Evolutionary conservation across 2,329 filamentous ascomycete species (phyloP).

Genomic region (Cordyceps javanica): DNA sequence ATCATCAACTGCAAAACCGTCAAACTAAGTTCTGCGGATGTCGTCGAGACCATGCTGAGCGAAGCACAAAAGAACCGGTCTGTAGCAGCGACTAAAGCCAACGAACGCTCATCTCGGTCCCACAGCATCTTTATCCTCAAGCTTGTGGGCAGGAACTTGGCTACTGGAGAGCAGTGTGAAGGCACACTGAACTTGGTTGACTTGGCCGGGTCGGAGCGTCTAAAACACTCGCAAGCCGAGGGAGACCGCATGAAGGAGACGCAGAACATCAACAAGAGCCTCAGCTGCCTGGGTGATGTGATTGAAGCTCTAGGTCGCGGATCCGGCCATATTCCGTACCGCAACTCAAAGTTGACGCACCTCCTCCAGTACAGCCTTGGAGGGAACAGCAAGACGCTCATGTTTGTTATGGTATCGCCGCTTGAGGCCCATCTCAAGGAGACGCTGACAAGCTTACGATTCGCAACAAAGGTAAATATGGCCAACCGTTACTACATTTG

Average conservation of each 20-base stretch:
- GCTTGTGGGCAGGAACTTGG: slow-evolving; percentile 59
- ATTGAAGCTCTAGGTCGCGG: slow-evolving; percentile 87
- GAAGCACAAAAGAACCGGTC: slow-evolving; percentile 81
- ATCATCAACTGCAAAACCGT: slow-evolving; percentile 77
- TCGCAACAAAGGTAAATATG: slow-evolving; percentile 75
- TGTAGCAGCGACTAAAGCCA: slow-evolving; percentile 94
- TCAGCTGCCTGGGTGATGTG: slow-evolving; percentile 89
- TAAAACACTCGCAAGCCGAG: slow-evolving; percentile 80
- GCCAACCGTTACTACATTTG: background rate
- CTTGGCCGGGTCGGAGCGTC: slow-evolving; percentile 83
- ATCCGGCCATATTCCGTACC: slow-evolving; percentile 81
- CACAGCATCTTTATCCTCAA: slow-evolving; percentile 97
- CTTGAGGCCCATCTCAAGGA: slow-evolving; percentile 86
- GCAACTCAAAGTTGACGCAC: slow-evolving; percentile 96
- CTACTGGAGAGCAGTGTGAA: slow-evolving; percentile 79
- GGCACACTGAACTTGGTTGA: slow-evolving; percentile 95
- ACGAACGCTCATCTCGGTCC: slow-evolving; percentile 87
- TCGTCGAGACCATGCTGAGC: slow-evolving; percentile 72
- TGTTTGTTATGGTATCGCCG: slow-evolving; percentile 98
- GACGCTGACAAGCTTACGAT: slow-evolving; percentile 89
- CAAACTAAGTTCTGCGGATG: slow-evolving; percentile 68
- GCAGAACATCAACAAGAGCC: slow-evolving; percentile 92
- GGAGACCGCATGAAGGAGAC: slow-evolving; percentile 89
- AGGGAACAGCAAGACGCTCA: slow-evolving; percentile 93
- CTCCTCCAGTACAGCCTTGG: slow-evolving; percentile 90